Evolutionary conservation across 805 yeast species (phyloP).

Genomic region (Saccharomycopsis sp.): DNA sequence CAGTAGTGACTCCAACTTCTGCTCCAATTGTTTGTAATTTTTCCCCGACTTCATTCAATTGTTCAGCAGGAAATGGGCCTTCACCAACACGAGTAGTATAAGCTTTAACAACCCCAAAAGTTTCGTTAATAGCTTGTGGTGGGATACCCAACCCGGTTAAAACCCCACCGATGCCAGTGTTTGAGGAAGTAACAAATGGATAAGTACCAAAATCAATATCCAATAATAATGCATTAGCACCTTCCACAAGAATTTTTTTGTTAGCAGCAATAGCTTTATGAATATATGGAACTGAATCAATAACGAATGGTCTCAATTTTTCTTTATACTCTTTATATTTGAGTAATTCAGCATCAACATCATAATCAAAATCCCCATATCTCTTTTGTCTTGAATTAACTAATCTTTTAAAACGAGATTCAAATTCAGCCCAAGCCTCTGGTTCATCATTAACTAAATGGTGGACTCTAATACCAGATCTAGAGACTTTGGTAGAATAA

Average conservation of each 20-base stretch:
- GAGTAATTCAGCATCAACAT: slow-evolving; percentile 67
- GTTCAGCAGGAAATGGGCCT: slow-evolving; percentile 99
- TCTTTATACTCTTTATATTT: slow-evolving; percentile 69
- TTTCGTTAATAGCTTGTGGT: slow-evolving; percentile 69
- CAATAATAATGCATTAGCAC: slow-evolving; percentile 97
- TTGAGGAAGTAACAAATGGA: slow-evolving; percentile 92
- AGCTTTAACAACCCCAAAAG: slow-evolving; percentile 96
- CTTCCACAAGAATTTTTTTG: slow-evolving; percentile 89
- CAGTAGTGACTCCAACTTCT: slow-evolving; percentile 96
- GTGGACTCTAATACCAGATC: slow-evolving; percentile 95
- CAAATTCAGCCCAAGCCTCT: slow-evolving; percentile 90
- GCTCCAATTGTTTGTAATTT: slow-evolving; percentile 86
- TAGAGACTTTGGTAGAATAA: slow-evolving; percentile 90
- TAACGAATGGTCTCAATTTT: slow-evolving; percentile 76
- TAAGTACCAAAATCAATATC: slow-evolving; percentile 97
- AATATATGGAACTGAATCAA: slow-evolving; percentile 81
- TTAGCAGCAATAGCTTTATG: slow-evolving; percentile 64
- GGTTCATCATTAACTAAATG: slow-evolving; percentile 86
- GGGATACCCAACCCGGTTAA: slow-evolving; percentile 94
- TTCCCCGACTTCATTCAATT: slow-evolving; percentile 78
- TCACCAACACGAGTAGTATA: slow-evolving; percentile 98
- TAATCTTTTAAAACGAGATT: slow-evolving; percentile 61
- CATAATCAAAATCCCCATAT: slow-evolving; percentile 89
- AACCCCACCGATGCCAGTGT: slow-evolving; percentile 97
- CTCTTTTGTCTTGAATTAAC: slow-evolving; percentile 76